These are phyloP conservation scores for Cardamine chenopodiifolia DNA, from an alignment of 345 rosid genomes.

Conservation along the genomic window DNA sequence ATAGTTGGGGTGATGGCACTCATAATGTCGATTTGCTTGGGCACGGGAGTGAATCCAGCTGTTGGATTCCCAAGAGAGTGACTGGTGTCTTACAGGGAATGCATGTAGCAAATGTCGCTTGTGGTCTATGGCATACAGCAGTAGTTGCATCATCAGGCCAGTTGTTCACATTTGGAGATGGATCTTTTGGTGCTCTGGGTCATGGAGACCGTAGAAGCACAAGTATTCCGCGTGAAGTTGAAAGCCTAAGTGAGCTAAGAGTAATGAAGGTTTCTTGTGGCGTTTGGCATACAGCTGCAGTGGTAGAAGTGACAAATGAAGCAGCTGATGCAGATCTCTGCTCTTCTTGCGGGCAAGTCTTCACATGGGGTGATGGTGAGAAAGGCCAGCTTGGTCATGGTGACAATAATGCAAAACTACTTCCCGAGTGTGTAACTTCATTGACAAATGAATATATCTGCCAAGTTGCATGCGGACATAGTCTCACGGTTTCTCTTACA, in stretches of 20 bases:
- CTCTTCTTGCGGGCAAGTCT: slow-evolving; percentile 55
- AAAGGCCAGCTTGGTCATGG: slow-evolving; percentile 81
- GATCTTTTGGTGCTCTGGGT: slow-evolving; percentile 86
- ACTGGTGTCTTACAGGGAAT: slow-evolving; percentile 58
- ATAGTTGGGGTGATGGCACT: slow-evolving; percentile 91
- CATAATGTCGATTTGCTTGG: slow-evolving; percentile 70
- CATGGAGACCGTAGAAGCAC: slow-evolving; percentile 72
- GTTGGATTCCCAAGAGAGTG: slow-evolving; percentile 80
- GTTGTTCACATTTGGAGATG: slow-evolving; percentile 95
- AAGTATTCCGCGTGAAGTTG: slow-evolving; percentile 74
- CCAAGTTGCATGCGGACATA: slow-evolving; percentile 73
- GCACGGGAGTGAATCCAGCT: slow-evolving; percentile 75
- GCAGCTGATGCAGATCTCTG: slow-evolving; percentile 49
- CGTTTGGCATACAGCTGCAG: slow-evolving; percentile 92
- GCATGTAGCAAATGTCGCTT: slow-evolving; percentile 61
- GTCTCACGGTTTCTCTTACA: slow-evolving; percentile 74
- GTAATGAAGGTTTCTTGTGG: slow-evolving; percentile 80
- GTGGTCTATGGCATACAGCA: slow-evolving; percentile 94
- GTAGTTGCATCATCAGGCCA: slow-evolving; percentile 69
- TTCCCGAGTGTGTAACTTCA: slow-evolving; percentile 57
- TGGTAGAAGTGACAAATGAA: slow-evolving; percentile 56
- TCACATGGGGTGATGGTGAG: slow-evolving; percentile 92
- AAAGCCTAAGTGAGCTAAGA: slow-evolving; percentile 57
- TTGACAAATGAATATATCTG: slow-evolving; percentile 52
- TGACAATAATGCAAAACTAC: slow-evolving; percentile 60